These are phyloP conservation scores for Berberis thunbergii DNA, from an alignment of 164 flowering plant species.

Conservation along the genomic window DNA sequence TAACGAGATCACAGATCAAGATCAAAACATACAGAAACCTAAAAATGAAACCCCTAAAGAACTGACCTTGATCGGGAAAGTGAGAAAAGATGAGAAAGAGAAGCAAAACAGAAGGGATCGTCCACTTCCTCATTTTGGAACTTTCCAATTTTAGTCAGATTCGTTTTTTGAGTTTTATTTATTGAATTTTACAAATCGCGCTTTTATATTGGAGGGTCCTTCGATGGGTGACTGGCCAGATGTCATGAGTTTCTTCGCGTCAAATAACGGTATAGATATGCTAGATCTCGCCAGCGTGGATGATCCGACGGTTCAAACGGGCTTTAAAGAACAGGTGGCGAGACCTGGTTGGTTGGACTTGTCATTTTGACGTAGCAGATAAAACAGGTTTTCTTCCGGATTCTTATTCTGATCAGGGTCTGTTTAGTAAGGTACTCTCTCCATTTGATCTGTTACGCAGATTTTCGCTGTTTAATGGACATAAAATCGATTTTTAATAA, in stretches of 20 bases:
- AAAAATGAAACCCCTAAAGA: not conserved
- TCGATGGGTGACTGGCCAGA: no score
- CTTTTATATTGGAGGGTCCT: no score
- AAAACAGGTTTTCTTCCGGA: not conserved
- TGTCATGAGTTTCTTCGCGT: no score
- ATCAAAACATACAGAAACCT: not conserved
- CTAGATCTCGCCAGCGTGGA: conserved; percentile 29
- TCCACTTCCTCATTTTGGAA: conserved; percentile 70
- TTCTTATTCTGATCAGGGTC: no score
- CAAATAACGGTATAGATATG: not conserved
- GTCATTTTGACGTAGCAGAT: conserved; percentile 32
- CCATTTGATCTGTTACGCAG: no score
- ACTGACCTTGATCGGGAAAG: conserved; percentile 77
- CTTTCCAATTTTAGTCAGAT: conserved; percentile 10
- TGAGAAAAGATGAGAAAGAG: conserved; percentile 60
- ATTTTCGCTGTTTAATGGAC: no score
- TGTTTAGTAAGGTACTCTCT: no score
- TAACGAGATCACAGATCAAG: no score
- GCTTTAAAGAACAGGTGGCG: conserved; percentile 17
- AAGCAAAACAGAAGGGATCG: conserved; percentile 58
- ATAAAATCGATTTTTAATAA: no score
- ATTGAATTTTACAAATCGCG: no score
- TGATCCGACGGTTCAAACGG: conserved; percentile 25
- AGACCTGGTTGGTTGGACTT: not conserved
- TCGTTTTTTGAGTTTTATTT: not conserved